Evolutionary conservation across 148 eudicot genomes (phyloP).

Genomic region (Rhododendron henanense): DNA sequence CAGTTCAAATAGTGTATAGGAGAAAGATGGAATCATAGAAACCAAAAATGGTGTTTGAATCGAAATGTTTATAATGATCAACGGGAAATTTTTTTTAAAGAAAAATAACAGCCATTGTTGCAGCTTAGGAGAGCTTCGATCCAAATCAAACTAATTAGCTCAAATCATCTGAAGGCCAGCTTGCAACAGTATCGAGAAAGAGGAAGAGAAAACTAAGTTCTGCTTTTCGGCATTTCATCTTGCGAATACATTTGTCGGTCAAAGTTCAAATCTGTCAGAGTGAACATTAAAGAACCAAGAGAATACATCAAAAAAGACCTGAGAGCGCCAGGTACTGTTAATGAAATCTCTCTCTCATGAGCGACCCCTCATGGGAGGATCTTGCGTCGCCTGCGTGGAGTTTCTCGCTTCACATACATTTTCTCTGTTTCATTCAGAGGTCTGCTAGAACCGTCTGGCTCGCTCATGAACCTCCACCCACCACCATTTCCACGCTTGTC

Average conservation of each 20-base stretch:
- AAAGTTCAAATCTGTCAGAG: not conserved
- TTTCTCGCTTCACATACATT: conserved; percentile 79
- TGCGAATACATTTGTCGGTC: not conserved
- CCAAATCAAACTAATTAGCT: not conserved
- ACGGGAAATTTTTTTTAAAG: no score
- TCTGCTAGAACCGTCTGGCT: conserved; percentile 77
- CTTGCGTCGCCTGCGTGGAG: conserved; percentile 66
- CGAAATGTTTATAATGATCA: no score
- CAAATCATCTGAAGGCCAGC: not conserved
- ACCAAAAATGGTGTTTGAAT: no score
- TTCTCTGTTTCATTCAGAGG: conserved; percentile 72
- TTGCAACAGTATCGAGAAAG: not conserved
- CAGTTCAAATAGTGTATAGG: no score
- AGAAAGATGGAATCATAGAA: no score
- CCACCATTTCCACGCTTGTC: conserved; percentile 84
- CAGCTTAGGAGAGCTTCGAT: not conserved
- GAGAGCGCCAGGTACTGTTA: not conserved
- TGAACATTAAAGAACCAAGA: not conserved
- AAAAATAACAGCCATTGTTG: not conserved
- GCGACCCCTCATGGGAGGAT: conserved; percentile 48
- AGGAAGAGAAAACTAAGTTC: not conserved
- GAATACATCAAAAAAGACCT: not conserved
- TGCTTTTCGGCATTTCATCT: not conserved
- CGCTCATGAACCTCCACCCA: conserved; percentile 77
- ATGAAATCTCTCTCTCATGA: not conserved